Evolutionary conservation across 768 basidiomycete genomes (phyloP).

Genomic region (Leccinellum albellum): DNA sequence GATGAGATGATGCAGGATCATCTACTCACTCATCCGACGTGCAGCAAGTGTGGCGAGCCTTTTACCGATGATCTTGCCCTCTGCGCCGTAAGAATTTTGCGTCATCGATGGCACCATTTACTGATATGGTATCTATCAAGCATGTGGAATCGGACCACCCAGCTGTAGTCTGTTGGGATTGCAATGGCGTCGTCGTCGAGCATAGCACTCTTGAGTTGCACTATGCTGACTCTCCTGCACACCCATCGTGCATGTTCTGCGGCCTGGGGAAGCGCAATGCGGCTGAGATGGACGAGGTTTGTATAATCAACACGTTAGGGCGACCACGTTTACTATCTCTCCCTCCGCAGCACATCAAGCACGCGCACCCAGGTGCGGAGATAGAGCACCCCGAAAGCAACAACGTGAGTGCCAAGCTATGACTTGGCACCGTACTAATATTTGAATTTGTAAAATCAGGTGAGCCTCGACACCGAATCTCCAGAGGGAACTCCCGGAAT

Average conservation of each 20-base stretch:
- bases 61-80: conserved; percentile 21
- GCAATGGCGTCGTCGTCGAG: conserved; percentile 24
- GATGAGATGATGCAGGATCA: conserved; percentile 26
- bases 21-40: conserved; percentile 21
- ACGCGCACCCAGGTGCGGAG: conserved; percentile 10
- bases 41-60: conserved; percentile 17
- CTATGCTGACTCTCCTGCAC: conserved; percentile 20
- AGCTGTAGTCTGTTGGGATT: conserved; percentile 30
- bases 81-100: conserved; percentile 15
- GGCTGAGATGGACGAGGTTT: conserved; percentile 20
- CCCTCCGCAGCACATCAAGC: conserved; percentile 18
- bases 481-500: background rate
- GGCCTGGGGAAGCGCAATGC: conserved; percentile 12
- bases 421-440: conserved; percentile 2
- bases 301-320: background rate
- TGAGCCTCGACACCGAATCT: background rate
- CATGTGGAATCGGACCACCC: conserved; percentile 23
- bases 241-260: conserved; percentile 21
- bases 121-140: conserved; percentile 8
- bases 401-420: background rate
- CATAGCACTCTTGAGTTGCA: conserved; percentile 17
- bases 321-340: conserved; percentile 2
- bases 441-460: conserved; percentile 2
- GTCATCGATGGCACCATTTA: background rate
- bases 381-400: background rate